Base-by-base conservation (phyloP, 495 filamentous ascomycete genomes). In the Articulospora tetracladia region DNA sequence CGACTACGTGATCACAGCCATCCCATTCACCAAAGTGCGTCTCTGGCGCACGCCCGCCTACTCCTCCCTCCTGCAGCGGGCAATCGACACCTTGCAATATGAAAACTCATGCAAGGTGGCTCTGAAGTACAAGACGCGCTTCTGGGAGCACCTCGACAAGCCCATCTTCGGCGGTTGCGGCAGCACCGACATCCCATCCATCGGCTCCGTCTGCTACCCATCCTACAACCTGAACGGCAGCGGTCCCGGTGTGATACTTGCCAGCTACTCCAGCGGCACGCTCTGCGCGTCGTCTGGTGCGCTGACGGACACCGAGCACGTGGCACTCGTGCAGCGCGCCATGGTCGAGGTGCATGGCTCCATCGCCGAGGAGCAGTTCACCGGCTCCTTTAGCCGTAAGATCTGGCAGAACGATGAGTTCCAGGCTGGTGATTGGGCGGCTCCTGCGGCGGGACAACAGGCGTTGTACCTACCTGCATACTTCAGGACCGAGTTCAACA, bases 381-480 rank as follows among this genome's bases (percentile, higher is more conserved):
- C 83, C 0, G 85, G 84, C 26, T 76, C 79, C 26, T 82, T 78
- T 57, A 74, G 82, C 32, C 77, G 86, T 0, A 68, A 75, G 11
- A 88, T 86, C 72, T 89, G 85, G 86, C 66, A 76, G 47, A 59
- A 78, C 7, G 84, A 89, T 57, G 72, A 74, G 32, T 71, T 82
- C 27, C 73, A 79, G 65, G 76, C 73, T 6, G 83, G 73, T 15
- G 72, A 75, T 11, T 88, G 84, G 85, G 79, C 80, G 1, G 62
- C 63, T 15, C 86, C 86, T 10, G 61, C 67, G 0, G 68, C 82
- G 1, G 86, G 86, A 0, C 81, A 86, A 70, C 86, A 89, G 63
- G 73, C 83, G 68, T 58, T 89, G 48, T 89, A 86, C 65, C 70
- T 89, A 15, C 87, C 87, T 0, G 84, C 86, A 50, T 89, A 85